Conservation (phyloP, 1,284 basidiomycete species). For the Trichosporon sp. region DNA sequence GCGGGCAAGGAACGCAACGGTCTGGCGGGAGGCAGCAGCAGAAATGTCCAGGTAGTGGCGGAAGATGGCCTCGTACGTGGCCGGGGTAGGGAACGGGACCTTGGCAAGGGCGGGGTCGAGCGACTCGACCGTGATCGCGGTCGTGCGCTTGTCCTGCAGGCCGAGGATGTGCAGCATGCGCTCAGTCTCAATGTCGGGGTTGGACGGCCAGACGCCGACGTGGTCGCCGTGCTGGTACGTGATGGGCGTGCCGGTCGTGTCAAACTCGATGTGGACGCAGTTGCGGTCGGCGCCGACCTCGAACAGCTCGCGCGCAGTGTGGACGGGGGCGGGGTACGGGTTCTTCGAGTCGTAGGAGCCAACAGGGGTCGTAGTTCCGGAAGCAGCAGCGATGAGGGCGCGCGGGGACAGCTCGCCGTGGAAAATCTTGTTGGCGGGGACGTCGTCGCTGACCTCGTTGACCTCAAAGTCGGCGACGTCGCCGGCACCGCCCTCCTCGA, state of each 20-base stretch:
- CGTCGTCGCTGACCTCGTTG: conserved; percentile 63
- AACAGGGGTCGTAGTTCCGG: conserved; percentile 55
- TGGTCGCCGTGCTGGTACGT: conserved; percentile 89
- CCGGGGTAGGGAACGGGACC: conserved; percentile 96
- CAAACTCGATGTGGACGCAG: conserved; percentile 92
- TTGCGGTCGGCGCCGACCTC: conserved; percentile 69
- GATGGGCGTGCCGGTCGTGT: conserved; percentile 90
- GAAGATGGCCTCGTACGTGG: conserved; percentile 89
- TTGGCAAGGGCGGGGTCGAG: conserved; percentile 96
- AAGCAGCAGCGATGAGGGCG: conserved; percentile 57
- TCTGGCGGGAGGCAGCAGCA: conserved; percentile 86
- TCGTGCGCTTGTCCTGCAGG: conserved; percentile 65
- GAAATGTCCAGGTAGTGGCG: conserved; percentile 97
- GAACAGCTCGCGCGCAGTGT: conserved; percentile 78
- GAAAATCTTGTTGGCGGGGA: conserved; percentile 79
- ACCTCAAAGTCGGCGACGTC: conserved; percentile 94
- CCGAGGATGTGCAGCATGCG: conserved; percentile 83
- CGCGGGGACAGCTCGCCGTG: conserved; percentile 87
- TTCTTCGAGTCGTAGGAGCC: conserved; percentile 77
- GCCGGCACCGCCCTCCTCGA: conserved; percentile 93
- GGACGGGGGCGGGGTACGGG: conserved; percentile 83
- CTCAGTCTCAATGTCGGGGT: conserved; percentile 86
- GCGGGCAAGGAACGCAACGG: conserved; percentile 78
- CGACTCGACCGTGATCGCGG: conserved; percentile 85
- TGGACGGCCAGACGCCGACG: conserved; percentile 93